Evolutionary conservation across 306 rosid species (phyloP).

Genomic region (Medicago arabica): DNA sequence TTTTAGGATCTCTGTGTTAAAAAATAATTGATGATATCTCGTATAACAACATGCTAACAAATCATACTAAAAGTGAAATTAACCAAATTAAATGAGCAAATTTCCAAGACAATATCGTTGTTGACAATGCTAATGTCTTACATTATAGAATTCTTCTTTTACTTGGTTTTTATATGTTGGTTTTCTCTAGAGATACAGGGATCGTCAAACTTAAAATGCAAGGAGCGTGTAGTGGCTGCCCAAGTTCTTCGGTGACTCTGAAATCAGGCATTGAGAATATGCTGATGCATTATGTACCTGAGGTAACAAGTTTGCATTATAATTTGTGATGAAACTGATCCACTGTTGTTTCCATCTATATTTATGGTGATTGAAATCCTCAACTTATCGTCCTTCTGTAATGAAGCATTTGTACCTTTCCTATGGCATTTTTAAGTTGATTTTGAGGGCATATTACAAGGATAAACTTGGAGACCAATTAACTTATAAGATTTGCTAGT

Average conservation of each 20-base stretch:
- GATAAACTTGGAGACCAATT: not conserved
- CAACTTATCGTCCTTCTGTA: constrained; percentile 14
- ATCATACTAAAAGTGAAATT: not conserved
- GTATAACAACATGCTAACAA: not conserved
- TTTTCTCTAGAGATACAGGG: constrained; percentile 76
- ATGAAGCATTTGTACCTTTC: not conserved
- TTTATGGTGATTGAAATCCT: constrained; percentile 3
- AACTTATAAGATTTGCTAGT: not conserved
- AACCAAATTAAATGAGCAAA: constrained; percentile 1
- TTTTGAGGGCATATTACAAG: not conserved
- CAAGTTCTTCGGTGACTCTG: constrained; percentile 95
- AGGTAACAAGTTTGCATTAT: constrained; percentile 58
- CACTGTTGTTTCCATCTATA: constrained; percentile 10
- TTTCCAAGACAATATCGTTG: not conserved
- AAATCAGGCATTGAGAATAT: constrained; percentile 98
- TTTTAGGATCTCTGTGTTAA: not conserved
- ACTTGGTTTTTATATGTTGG: constrained; percentile 1
- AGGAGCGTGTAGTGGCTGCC: constrained; percentile 77
- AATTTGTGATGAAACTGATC: constrained; percentile 13
- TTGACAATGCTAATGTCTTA: not conserved
- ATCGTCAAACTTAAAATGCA: constrained; percentile 88
- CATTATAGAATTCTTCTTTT: not conserved
- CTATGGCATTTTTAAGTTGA: not conserved
- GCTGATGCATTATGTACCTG: constrained; percentile 98
- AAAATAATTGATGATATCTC: not conserved